A percentile compares a stretch with the other conserved stretches of the same genome.
These are phyloP conservation scores for Jacaranda mimosifolia DNA, from an alignment of 257 asterid species.

Conservation along the genomic window DNA sequence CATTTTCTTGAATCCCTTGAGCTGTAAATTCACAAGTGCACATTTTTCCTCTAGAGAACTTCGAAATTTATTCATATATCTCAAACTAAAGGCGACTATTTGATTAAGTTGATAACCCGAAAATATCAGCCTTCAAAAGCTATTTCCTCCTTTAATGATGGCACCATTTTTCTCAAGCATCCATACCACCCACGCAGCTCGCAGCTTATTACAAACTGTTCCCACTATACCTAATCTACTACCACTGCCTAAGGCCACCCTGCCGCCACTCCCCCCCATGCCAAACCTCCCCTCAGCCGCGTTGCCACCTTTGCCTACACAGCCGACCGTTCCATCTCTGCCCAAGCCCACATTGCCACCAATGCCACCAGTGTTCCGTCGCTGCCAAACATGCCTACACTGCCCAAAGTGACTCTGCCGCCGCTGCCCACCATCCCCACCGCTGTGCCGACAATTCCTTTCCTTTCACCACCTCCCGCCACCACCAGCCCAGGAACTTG, in stretches of 20 bases:
- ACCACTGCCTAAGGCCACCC: not conserved
- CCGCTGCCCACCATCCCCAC: not conserved
- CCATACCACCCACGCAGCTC: slow-evolving; percentile 4
- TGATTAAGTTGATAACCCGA: not conserved
- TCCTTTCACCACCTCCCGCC: slow-evolving; percentile 16
- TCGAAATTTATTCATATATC: not conserved
- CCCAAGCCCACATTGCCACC: slow-evolving; percentile 33
- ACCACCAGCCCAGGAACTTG: slow-evolving; percentile 12
- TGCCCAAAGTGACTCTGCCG: not conserved
- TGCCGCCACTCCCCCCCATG: slow-evolving; percentile 12
- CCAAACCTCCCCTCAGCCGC: slow-evolving; percentile 28
- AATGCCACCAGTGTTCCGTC: slow-evolving; percentile 7
- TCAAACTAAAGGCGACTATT: not conserved
- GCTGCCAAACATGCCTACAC: not conserved
- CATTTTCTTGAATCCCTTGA: not conserved
- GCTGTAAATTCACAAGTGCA: not conserved
- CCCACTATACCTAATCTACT: slow-evolving; percentile 15
- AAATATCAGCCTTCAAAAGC: not conserved
- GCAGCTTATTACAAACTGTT: not conserved
- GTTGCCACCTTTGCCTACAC: slow-evolving; percentile 30
- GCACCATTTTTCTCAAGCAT: not conserved
- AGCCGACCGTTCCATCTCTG: slow-evolving; percentile 9
- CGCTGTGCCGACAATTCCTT: not conserved
- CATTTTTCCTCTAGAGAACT: not conserved
- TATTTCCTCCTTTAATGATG: not conserved